Evolutionary conservation across 164 flowering plant species (phyloP), one percentile per base, ranked within the genome.

Genomic region (Umbilicus rupestris): DNA sequence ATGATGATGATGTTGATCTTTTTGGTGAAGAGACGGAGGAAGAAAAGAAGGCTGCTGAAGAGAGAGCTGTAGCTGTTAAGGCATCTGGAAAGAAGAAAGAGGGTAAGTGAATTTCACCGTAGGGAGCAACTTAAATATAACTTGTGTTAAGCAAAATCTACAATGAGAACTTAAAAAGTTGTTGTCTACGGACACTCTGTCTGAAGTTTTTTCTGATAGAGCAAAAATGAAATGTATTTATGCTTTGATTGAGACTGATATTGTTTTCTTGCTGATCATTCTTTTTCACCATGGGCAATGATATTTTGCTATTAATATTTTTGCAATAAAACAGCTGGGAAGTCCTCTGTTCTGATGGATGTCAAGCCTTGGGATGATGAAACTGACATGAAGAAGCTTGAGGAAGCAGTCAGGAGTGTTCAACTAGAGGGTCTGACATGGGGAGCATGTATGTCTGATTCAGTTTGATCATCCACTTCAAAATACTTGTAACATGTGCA

Each of bases 11-110:
- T 74, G 84, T 94, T 28, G 96, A 94, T 76, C 82, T 94, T 8
- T 94, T 94, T 78, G 99, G 96, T 49, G 99, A 94, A 68, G 96
- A 94, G 84, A 91, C 96, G 4, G 99, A 89, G 68, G 96, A 94
- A 78, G 97, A 94, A 76, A 94, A 91, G 85, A 86, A 87, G 78
- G 96, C 96, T 74, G 90, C 96, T 47, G 97, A 91, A 75, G 89
- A 83, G 64, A 82, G 96, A 62, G 92, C 96, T 14, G 97, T 94
- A 52, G 82, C 96, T 16, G 64, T 76, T 15, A 91, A 91, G 80
- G 91, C 93, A 39, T 80, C 97, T 46, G 73, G 75, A 24, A 94
- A 90, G 66, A 92, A 93, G 96, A 94, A 91, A 83, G 97, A 89
- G 68, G 73, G 97, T 90, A 37, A 79, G 95, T 75, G 49, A 63